Evolutionary conservation across 2,329 filamentous ascomycete genomes (phyloP).

Genomic region (Ascochyta rabiei): DNA sequence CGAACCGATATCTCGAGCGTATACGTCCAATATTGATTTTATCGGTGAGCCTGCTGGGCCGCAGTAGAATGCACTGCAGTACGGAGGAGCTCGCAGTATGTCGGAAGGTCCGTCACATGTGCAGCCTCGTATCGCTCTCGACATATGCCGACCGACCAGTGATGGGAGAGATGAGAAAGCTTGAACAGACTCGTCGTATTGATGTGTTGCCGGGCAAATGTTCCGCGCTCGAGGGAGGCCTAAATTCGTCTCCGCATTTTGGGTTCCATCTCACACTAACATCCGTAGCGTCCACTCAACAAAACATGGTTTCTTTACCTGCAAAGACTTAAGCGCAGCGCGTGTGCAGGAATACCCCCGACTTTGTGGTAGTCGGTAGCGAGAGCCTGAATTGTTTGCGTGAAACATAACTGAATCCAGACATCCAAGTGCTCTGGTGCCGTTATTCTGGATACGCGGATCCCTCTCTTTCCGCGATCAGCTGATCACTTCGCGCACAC

Average conservation of each 20-base stretch:
- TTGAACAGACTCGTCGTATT: background rate
- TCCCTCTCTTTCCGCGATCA: background rate
- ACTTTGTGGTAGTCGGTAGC: conserved; percentile 12
- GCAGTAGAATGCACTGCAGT: background rate
- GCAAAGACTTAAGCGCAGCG: background rate
- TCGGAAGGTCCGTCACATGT: background rate
- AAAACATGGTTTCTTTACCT: background rate
- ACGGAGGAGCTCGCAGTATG: conserved; percentile 5
- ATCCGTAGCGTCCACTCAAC: conserved; percentile 6
- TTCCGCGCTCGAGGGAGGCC: background rate
- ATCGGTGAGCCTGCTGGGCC: background rate
- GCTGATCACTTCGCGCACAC: background rate
- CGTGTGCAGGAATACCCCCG: conserved; percentile 5
- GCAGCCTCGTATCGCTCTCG: conserved; percentile 2
- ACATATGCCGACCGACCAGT: background rate
- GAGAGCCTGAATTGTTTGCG: conserved; percentile 3
- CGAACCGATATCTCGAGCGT: background rate
- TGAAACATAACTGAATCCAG: conserved; percentile 8
- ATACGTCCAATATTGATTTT: background rate
- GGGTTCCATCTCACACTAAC: background rate
- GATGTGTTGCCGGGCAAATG: conserved; percentile 1
- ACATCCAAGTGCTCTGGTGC: background rate
- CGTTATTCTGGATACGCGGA: conserved; percentile 1
- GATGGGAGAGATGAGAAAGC: background rate
- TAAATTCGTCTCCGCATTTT: conserved; percentile 9